Evolutionary conservation across 2,329 filamentous ascomycete genomes (phyloP).

Genomic region (Dothiorella sarmentorum): DNA sequence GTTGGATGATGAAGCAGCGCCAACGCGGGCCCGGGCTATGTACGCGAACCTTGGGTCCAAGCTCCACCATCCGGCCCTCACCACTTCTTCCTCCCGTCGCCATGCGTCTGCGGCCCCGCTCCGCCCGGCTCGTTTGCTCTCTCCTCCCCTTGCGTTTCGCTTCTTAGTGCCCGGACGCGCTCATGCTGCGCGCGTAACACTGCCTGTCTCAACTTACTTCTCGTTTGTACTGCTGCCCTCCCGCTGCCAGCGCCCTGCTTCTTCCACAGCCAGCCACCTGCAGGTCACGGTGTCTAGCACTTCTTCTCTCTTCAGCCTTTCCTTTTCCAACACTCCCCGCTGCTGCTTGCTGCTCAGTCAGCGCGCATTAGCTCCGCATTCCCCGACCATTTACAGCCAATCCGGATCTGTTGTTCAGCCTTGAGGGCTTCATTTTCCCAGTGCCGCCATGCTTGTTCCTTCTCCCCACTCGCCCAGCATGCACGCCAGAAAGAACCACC

Average conservation of each 20-base stretch:
- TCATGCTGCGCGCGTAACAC: neutral
- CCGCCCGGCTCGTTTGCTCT: neutral
- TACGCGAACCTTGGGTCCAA: no score
- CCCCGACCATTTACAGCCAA: neutral
- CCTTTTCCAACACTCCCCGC: conserved; percentile 1
- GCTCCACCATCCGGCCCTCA: neutral
- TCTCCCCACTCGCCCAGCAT: conserved; percentile 30
- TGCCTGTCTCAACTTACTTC: conserved; percentile 8
- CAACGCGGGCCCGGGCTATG: no score
- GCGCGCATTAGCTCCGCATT: conserved; percentile 11
- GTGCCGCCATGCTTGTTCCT: conserved; percentile 12
- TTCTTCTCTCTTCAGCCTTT: neutral
- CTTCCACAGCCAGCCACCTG: conserved; percentile 4
- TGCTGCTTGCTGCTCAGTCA: neutral
- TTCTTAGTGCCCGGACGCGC: neutral
- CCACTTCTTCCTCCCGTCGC: neutral
- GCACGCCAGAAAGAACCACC: conserved; percentile 47
- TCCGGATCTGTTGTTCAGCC: neutral
- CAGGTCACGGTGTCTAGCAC: neutral
- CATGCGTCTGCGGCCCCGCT: neutral
- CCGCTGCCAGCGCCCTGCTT: neutral
- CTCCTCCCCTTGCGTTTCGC: neutral
- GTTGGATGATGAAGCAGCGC: conserved; percentile 9
- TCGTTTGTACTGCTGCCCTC: neutral
- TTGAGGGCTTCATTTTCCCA: conserved; percentile 18